These are phyloP conservation scores for Porphyrellus cyaneotinctus DNA, from an alignment of 768 basidiomycete genomes.

Conservation along the genomic window DNA sequence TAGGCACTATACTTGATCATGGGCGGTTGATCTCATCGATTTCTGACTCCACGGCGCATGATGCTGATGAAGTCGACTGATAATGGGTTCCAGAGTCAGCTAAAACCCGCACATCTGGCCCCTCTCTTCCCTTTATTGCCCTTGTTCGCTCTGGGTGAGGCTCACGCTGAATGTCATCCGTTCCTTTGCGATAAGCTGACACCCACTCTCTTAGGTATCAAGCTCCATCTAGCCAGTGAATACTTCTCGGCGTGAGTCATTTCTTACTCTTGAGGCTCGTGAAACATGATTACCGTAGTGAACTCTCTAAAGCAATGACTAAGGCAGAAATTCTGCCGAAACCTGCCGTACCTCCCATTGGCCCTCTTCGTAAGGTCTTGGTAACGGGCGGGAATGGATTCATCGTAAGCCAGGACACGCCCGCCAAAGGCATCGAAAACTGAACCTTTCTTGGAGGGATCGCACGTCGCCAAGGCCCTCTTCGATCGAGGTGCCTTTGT, in stretches of 20 bases:
- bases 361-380: conserved; percentile 25
- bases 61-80: background rate
- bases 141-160: background rate
- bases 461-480: conserved; percentile 44
- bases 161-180: background rate
- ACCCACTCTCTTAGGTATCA: background rate
- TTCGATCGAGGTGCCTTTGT: conserved; percentile 31
- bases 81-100: background rate
- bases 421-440: background rate
- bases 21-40: conserved; percentile 1
- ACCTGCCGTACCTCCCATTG: background rate
- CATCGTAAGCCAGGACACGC: conserved; percentile 36
- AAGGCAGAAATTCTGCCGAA: background rate
- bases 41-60: background rate
- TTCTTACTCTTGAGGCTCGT: background rate
- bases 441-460: conserved; percentile 38
- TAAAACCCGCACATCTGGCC: conserved; percentile 1
- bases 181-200: background rate
- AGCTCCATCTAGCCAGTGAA: background rate
- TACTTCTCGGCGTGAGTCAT: background rate
- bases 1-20: background rate
- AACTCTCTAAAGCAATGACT: background rate
- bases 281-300: background rate
- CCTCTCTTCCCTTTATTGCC: background rate
- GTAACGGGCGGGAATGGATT: conserved; percentile 53